Conservation (phyloP, 371 early-diverging fungal species). For the Mucor piriformis region DNA sequence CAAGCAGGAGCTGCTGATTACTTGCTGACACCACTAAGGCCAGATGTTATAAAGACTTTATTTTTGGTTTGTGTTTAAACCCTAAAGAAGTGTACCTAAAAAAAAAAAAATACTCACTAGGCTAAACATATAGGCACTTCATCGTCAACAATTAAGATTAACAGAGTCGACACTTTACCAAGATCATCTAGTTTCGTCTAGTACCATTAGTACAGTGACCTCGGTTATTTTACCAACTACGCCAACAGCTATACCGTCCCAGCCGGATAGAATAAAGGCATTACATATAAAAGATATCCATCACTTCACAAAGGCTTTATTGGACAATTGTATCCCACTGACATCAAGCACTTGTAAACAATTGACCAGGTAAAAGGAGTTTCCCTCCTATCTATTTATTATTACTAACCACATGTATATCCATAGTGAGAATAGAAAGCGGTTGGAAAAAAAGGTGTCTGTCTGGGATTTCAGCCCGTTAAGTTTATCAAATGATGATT, state of each 20-base stretch:
- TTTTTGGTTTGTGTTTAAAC: conserved; percentile 46
- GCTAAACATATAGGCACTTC: conserved; percentile 6
- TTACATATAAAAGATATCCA: conserved; percentile 21
- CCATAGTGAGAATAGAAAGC: conserved; percentile 12
- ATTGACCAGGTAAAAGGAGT: conserved; percentile 7
- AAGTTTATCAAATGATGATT: conserved; percentile 61
- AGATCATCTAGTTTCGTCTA: conserved; percentile 24
- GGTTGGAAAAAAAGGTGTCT: conserved; percentile 50
- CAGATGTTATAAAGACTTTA: conserved; percentile 54
- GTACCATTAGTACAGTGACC: conserved; percentile 22
- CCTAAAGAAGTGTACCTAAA: no score
- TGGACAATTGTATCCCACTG: conserved; percentile 16
- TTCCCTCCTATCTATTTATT: neutral
- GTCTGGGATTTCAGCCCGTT: conserved; percentile 74
- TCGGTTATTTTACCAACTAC: conserved; percentile 26
- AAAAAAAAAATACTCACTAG: neutral
- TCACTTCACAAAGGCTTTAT: conserved; percentile 16
- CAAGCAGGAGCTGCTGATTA: conserved; percentile 57
- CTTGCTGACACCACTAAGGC: conserved; percentile 48
- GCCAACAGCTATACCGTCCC: conserved; percentile 11
- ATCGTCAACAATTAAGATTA: conserved; percentile 7
- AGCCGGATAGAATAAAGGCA: conserved; percentile 22
- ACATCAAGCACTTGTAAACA: conserved; percentile 2
- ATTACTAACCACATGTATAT: neutral
- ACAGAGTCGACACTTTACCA: conserved; percentile 15